Base-by-base conservation (phyloP, 768 basidiomycete species). In the Podaxis mareebaensis region DNA sequence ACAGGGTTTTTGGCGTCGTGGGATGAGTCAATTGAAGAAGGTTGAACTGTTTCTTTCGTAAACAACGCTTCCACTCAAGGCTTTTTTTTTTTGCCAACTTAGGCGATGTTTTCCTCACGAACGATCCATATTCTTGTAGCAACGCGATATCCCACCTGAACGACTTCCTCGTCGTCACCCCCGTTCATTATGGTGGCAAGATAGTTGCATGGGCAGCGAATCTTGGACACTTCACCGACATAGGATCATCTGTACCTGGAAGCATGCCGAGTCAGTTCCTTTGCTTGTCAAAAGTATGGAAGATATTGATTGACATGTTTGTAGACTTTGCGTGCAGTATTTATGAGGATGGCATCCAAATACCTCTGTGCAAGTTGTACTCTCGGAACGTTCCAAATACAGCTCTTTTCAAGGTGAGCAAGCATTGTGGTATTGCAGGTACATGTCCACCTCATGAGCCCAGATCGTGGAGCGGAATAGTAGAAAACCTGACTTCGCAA, bases 111-210 rank as follows among this genome's bases (percentile, higher is more conserved):
- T 74, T 72, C 58, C 52, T 74, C 22, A 73, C 72, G 15, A 74
- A 74, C n/a, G 73, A 74, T 55, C 72, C 72, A 24, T 73, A 71
- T 51, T 67, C 68, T 22, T 69, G 68, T 8, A 59, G 69, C 62
- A 70, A 67, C 28, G 72, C 71, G 4, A 74, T 74, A 22, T 73
- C 72, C 7, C 73, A 74, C 62, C 61, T 74, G 38, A 74, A 74
- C 53, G 73, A 74, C 60, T 71, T 74, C 60, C 68, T 74, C 42
- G 71, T 72, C 38, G 64, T 74, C 48, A 67, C 65, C 6, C 73
- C 73, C 4, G 69, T 74, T 39, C 71, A 71, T 60, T 63, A 67
- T 60, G 56, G 69, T 5, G 69, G 71, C 10, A 73, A 73, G 49
- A 60, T 72, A 22, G 65, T 74, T 17, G 73, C 72, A 8, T 74